phyloP scores from a whole-genome alignment of 2,329 filamentous ascomycete genomes.

The Pseudopithomyces maydicus region DNA sequence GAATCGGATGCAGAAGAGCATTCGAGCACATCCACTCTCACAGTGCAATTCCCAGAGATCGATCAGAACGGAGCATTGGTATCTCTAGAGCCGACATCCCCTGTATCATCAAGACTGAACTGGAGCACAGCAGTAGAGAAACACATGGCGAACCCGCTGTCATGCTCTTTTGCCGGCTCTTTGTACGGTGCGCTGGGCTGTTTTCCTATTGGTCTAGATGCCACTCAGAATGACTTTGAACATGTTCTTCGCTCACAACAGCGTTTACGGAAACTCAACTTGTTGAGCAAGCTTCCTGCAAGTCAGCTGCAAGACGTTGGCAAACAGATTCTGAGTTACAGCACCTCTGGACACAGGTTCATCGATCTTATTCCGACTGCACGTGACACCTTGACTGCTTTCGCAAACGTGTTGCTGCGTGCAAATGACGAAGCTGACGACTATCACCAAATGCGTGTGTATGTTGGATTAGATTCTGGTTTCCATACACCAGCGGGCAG shows the following conservation, averaged over 20 bases:
- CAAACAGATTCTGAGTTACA: conserved; percentile 20
- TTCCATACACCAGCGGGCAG: conserved; percentile 39
- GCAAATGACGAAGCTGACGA: conserved; percentile 35
- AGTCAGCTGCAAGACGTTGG: conserved; percentile 29
- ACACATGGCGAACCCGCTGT: conserved; percentile 34
- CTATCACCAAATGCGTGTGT: conserved; percentile 36
- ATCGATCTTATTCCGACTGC: conserved; percentile 27
- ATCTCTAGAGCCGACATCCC: conserved; percentile 20
- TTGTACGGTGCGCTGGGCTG: conserved; percentile 37
- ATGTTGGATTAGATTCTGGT: conserved; percentile 43
- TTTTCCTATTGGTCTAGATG: conserved; percentile 43
- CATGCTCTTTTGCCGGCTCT: conserved; percentile 35
- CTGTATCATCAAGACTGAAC: conserved; percentile 25
- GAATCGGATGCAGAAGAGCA: conserved; percentile 25
- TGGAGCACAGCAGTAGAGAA: conserved; percentile 35
- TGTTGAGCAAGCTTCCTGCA: conserved; percentile 32
- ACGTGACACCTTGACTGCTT: conserved; percentile 26
- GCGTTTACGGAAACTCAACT: conserved; percentile 32
- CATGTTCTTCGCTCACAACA: conserved; percentile 40
- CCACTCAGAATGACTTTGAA: conserved; percentile 36
- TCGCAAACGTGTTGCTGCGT: conserved; percentile 27
- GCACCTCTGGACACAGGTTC: conserved; percentile 15
- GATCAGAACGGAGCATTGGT: conserved; percentile 35
- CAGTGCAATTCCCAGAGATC: conserved; percentile 39
- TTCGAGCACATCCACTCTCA: conserved; percentile 37